Base-by-base conservation (phyloP, 148 eudicot species). In the Rhododendron molle region DNA sequence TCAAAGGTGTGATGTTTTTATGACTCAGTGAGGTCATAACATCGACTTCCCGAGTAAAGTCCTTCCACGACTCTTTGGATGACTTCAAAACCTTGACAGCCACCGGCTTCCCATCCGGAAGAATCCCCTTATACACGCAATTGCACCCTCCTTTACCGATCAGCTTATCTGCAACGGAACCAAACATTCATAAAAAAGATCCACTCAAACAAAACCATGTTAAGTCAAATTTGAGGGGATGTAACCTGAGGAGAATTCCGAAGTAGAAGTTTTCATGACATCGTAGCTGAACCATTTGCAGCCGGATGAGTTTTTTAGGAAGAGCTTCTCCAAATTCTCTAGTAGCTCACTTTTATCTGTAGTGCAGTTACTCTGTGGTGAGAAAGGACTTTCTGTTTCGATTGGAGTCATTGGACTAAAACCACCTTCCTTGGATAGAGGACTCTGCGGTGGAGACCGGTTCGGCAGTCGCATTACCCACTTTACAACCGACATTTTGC, bases 401-500 rank as follows among this genome's bases (percentile, higher is more conserved):
- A 79, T 84, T n/a, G 49, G 49, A 46, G 49, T 46, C 49, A 46
- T 46, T 46, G 96, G 92, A 73, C 87, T 83, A n/a, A 86, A 85
- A 85, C 85, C 84, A 2, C 86, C 76, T 71, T 71, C 76, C 50
- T 80, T 65, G 76, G 90, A 86, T 47, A 85, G 90, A 76, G 96
- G 93, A 78, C 91, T 87, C 9, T 91, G 95, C 3, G 91, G 93
- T 62, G 89, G 87, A 36, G 95, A 88, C 34, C 99, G 89, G 85
- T 87, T 85, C 9, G 99, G 99, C 71, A 97, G 91, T 88, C 86
- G 93, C 98, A 97, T 92, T 1, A 92, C 99, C 99, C 99, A 97
- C 77, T 93, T 91, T 76, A 97, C 96, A 80, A 97, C 98, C 8
- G 99, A 93, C 98, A 95, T 91, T 83, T 95, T 92, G 89, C 98